These are phyloP conservation scores for Pseudozyma hubeiensis DNA, from an alignment of 1,284 basidiomycete genomes.

Conservation along the genomic window DNA sequence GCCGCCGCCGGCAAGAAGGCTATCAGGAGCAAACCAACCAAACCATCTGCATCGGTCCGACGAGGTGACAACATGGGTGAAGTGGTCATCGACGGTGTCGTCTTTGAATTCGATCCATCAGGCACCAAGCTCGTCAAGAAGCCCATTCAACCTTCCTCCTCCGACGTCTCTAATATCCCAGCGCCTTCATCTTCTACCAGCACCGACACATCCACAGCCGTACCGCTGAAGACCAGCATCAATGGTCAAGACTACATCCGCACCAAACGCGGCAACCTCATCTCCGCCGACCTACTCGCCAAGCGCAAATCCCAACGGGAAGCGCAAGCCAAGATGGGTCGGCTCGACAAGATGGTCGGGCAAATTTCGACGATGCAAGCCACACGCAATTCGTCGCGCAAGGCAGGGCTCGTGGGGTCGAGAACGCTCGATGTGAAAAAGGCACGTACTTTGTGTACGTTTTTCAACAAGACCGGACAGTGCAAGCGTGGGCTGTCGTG, in stretches of 20 bases:
- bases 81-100: slow-evolving; percentile 72
- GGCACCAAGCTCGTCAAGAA: slow-evolving; percentile 71
- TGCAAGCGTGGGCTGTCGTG: slow-evolving; percentile 65
- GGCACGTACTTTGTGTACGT: slow-evolving; percentile 53
- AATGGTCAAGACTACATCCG: slow-evolving; percentile 69
- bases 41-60: slow-evolving; percentile 35
- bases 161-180: no score
- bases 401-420: slow-evolving; percentile 1
- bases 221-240: slow-evolving; percentile 63
- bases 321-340: slow-evolving; percentile 45
- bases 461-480: slow-evolving; percentile 61
- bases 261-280: slow-evolving; percentile 70
- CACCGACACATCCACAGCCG: not conserved
- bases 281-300: slow-evolving; percentile 64
- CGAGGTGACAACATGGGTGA: slow-evolving; percentile 65
- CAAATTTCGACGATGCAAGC: slow-evolving; percentile 53
- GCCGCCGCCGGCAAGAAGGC: not conserved
- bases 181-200: slow-evolving; percentile 1
- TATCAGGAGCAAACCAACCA: slow-evolving; percentile 4
- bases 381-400: slow-evolving; percentile 23
- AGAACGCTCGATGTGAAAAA: slow-evolving; percentile 19
- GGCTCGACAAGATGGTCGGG: slow-evolving; percentile 51
- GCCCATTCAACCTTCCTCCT: slow-evolving; percentile 27
- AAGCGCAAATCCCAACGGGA: slow-evolving; percentile 54
- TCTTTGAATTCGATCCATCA: slow-evolving; percentile 72